Conservation (phyloP, 345 rosid genomes). For the Raphanus sativus region DNA sequence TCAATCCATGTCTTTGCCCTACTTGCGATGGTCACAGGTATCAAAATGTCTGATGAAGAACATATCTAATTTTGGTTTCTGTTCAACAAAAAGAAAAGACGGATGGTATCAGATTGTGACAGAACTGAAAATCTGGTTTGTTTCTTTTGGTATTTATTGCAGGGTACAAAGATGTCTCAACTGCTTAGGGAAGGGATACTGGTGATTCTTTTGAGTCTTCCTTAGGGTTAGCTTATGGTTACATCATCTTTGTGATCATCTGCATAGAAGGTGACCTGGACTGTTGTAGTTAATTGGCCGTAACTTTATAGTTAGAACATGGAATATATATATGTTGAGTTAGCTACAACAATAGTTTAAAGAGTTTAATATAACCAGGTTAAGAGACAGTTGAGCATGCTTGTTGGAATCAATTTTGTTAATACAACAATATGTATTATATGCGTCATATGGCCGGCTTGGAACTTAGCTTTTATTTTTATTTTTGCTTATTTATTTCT, state of each 20-base stretch:
- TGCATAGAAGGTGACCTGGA: background rate
- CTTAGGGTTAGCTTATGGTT: background rate
- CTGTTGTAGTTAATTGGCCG: background rate
- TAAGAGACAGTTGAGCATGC: too few species aligned
- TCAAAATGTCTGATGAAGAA: background rate
- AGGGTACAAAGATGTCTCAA: constrained; percentile 84
- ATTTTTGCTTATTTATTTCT: background rate
- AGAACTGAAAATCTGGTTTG: background rate
- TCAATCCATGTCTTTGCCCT: constrained; percentile 88
- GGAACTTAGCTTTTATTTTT: background rate
- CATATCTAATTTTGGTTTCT: background rate
- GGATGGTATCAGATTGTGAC: background rate
- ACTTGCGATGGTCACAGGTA: constrained; percentile 84
- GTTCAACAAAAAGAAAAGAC: background rate
- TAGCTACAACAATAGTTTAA: background rate
- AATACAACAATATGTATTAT: too few species aligned
- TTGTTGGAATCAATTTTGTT: too few species aligned
- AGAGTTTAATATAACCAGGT: too few species aligned
- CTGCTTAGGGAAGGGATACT: constrained; percentile 65
- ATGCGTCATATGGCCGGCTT: background rate
- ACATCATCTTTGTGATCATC: background rate
- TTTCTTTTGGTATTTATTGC: constrained; percentile 16
- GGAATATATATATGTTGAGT: background rate
- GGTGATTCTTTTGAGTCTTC: constrained; percentile 22
- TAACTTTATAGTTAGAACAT: background rate